Evolutionary conservation across 2,329 filamentous ascomycete genomes (phyloP), one percentile per base, ranked within the genome.

Genomic region (Coleophoma crateriformis): DNA sequence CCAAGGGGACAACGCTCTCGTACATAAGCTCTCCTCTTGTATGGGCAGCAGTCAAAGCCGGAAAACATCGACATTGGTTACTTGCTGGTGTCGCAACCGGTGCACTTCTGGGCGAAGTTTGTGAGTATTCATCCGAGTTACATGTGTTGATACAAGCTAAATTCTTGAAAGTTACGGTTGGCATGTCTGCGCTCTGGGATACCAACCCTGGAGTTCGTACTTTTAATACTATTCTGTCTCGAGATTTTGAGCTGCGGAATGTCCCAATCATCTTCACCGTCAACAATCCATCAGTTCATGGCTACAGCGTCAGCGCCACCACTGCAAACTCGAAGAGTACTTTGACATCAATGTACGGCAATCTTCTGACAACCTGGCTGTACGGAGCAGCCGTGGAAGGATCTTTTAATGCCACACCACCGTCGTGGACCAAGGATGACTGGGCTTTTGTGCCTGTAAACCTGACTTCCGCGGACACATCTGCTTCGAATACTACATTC

Each of bases 181-280:
- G 51, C 22, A 56, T 56, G 45, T 56, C 51, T 19, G 54, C 45
- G 11, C 41, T 56, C n/a, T 54, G 51, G 51, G 43, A 49, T 20
- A 45, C 27, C 3, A 54, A 50, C 11, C 47, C 43, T 7, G 51
- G 47, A 2, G 32, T 20, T 45, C 45, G 44, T 12, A 39, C 44
- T 8, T 22, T 45, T 2, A 34, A 39, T 39, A 45, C 22, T 17
- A 47, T 15, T n/a, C 12, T 53, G 6, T 17, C 38, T 2, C 50
- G 49, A 20, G 33, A 35, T n/a, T 5, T 50, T 3, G 52, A 54
- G 17, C 35, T 56, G 2, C 38, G 51, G 20, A 50, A 35, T n/a
- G 43, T 53, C 12, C 51, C 54, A 34, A 20, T 46, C 10, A 54
- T 54, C 8, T 56, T 54, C 33, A 33, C 49, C 3, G 47, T 54